phyloP scores from a whole-genome alignment of 164 flowering plant genomes.

The Akebia trifoliata region DNA sequence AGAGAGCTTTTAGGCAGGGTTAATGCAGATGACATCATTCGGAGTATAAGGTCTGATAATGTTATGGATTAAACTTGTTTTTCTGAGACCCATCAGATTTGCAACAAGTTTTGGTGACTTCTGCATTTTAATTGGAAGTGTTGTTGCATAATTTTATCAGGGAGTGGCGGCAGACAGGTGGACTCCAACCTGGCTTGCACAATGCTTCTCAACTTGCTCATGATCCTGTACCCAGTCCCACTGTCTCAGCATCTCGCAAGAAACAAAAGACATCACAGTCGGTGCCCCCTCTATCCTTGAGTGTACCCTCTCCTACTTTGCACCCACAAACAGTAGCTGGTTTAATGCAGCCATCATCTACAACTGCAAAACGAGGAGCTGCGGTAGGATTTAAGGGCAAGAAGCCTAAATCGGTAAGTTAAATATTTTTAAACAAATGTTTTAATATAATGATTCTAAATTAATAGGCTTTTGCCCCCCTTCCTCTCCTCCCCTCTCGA shows the following conservation, averaged over 20 bases:
- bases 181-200: constrained; percentile 42
- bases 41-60: constrained; percentile 60
- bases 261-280: constrained; percentile 63
- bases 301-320: constrained; percentile 38
- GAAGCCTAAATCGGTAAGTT: constrained; percentile 52
- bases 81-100: neutral
- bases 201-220: constrained; percentile 48
- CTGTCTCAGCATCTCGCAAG: constrained; percentile 76
- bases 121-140: constrained; percentile 3
- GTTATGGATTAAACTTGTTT: constrained; percentile 4
- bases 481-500: constrained; percentile 2
- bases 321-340: constrained; percentile 35
- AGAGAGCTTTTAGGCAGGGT: constrained; percentile 71
- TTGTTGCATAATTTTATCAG: constrained; percentile 32
- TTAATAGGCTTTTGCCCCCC: constrained; percentile 3
- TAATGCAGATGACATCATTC: constrained; percentile 71
- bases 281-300: constrained; percentile 35
- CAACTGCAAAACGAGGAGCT: constrained; percentile 32
- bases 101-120: constrained; percentile 3
- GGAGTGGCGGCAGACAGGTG: constrained; percentile 85
- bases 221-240: constrained; percentile 66
- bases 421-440: constrained; percentile 4
- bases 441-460: neutral
- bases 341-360: constrained; percentile 42
- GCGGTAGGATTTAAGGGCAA: constrained; percentile 32